These are phyloP conservation scores for Penicillium corylophilum DNA, from an alignment of 2,329 filamentous ascomycete genomes.

Conservation along the genomic window DNA sequence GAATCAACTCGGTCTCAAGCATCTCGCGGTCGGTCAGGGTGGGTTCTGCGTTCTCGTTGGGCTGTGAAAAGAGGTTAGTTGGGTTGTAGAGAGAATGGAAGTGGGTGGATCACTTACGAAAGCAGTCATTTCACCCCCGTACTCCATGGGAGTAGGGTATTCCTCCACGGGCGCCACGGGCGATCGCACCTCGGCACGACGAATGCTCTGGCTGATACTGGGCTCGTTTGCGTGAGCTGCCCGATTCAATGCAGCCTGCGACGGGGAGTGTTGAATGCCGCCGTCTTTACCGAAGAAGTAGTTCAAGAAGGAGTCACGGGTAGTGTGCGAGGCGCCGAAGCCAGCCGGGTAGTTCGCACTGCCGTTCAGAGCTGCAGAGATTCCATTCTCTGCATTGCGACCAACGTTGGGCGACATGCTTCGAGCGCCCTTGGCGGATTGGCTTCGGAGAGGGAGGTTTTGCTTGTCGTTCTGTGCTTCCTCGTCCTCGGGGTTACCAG, in stretches of 20 bases:
- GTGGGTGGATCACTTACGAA: constrained; percentile 45
- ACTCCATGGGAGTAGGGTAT: constrained; percentile 37
- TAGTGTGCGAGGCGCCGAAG: constrained; percentile 61
- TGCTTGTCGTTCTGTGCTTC: constrained; percentile 61
- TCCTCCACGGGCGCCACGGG: constrained; percentile 48
- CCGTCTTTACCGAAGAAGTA: constrained; percentile 99
- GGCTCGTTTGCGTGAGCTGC: constrained; percentile 77
- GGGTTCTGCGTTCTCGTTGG: constrained; percentile 63
- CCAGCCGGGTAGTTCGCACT: constrained; percentile 63
- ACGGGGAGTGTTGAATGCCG: constrained; percentile 46
- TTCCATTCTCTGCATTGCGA: constrained; percentile 61
- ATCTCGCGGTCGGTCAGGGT: constrained; percentile 93
- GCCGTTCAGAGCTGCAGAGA: constrained; percentile 68
- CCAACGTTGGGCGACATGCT: constrained; percentile 81
- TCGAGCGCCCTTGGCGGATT: constrained; percentile 61
- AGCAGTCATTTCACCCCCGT: constrained; percentile 43
- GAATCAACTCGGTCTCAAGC: constrained; percentile 96
- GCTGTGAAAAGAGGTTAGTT: constrained; percentile 21
- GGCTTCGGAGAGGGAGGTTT: constrained; percentile 60
- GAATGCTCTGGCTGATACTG: constrained; percentile 78
- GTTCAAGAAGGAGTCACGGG: constrained; percentile 89
- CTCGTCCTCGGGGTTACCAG: constrained; percentile 64
- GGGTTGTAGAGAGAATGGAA: not conserved
- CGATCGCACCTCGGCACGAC: constrained; percentile 57
- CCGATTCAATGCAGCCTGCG: constrained; percentile 50